Base-by-base conservation (phyloP, 2,329 filamentous ascomycete genomes). In the Clarireedia sp. region DNA sequence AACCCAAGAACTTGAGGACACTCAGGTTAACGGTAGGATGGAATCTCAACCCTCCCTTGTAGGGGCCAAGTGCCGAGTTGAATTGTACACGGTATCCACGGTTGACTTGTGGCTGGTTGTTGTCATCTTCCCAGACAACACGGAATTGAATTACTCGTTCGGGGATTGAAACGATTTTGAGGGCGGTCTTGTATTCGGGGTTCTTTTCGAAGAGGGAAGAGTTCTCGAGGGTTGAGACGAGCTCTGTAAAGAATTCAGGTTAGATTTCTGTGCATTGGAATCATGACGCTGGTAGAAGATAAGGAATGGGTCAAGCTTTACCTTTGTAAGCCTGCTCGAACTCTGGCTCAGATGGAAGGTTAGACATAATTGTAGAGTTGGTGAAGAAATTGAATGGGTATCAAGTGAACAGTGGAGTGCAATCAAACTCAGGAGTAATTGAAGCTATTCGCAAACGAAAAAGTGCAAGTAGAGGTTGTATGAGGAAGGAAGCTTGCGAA, bases 311-410 rank as follows among this genome's bases (percentile, higher is more conserved):
- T 23, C 24, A 50, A 51, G 71, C 79, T 69, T 33, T 77, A 95
- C 90, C 90, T 74, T 90, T 89, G 83, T 95, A 95, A 70, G 92
- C 92, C 83, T 97, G 92, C 84, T 96, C 85, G 78, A 97, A 97
- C 79, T 99, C 92, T 70, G 94, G 92, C 83, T 97, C 92, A 62
- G 78, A 76, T 51, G 89, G 83, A 69, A 94, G 80, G 78, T 94
- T 86, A 64, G 90, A 88, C 89, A 95, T 94, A 58, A 56, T 64
- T 55, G 52, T 26, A 44, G 38, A 41, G 24, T 26, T 33, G 29
- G 19, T 9, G 40, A 55, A 33, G 23, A 14, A 41, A 14, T 16
- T 29, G 24, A 21, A 17, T 43, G 40, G 21, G 12, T 45, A 23
- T 36, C 16, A 50, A 50, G 2, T 19, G 24, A 3, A 7, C 19